phyloP scores from a whole-genome alignment of 176 grass and related monocot species.

The Lolium multiflorum region DNA sequence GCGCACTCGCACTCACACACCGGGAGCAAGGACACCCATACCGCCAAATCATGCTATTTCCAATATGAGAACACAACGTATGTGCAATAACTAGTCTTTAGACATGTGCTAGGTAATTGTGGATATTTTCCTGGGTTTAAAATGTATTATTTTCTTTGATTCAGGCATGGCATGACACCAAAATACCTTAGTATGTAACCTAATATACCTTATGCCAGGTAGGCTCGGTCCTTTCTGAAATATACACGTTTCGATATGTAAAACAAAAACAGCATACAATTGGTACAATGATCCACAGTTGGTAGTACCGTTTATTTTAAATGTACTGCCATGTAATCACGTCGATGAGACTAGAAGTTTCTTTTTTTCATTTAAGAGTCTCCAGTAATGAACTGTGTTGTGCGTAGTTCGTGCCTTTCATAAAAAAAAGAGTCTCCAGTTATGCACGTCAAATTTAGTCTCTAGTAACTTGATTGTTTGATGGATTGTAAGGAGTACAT shows the following conservation, averaged over 20 bases:
- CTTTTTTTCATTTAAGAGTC: background rate
- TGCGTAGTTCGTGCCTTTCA: too few relatives aligned
- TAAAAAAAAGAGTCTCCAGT: background rate
- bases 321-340: background rate
- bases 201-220: background rate
- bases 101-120: background rate
- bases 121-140: slow-evolving; percentile 3
- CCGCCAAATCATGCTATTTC: background rate
- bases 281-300: background rate
- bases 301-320: slow-evolving; percentile 1
- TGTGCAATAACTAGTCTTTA: background rate
- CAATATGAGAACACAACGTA: background rate
- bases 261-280: background rate
- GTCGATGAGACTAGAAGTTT: background rate
- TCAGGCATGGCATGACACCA: slow-evolving; percentile 2
- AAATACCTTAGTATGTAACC: background rate
- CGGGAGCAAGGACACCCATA: slow-evolving; percentile 9
- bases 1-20: too few relatives aligned
- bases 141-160: background rate
- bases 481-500: background rate
- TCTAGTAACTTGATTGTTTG: slow-evolving; percentile 36
- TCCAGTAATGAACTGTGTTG: too few relatives aligned
- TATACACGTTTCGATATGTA: background rate
- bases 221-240: background rate
- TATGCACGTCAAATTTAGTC: background rate